Evolutionary conservation across 805 yeast genomes (phyloP), one percentile per base, ranked within the genome.

Genomic region (Blastobotrys mokoenaii): DNA sequence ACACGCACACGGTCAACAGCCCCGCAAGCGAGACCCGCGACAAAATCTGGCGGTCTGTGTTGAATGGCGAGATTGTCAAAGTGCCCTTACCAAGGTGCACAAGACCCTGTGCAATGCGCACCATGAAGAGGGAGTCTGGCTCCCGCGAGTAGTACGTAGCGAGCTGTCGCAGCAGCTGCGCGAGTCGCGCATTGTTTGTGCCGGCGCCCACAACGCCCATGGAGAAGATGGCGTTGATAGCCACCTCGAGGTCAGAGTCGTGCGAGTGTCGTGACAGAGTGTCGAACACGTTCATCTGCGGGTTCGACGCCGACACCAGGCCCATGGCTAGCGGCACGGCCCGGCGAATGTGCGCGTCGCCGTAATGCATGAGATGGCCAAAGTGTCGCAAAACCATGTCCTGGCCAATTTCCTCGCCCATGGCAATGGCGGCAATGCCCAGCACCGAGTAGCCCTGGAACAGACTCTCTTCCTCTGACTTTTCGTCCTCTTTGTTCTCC

Each of bases 121-220:
- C 95, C 74, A 85, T 84, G 67, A 93, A 93, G 56, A 90, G 69
- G 12, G 94, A 82, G 63, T 90, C 94, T 45, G 93, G 81, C 46
- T 90, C 94, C 60, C 89, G 84, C 44, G 84, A 76, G 64, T 93
- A 94, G 65, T 93, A 93, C 45, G 86, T 80, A 1, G 98, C 97
- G 56, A 93, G 74, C 66, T 93, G 97, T 65, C 98, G 79, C 60
- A 93, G 74, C 52, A 93, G 73, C 69, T 93, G 98, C 2, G 97
- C 97, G 52, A 93, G 73, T 69, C 99, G 83, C 6, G 99, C 98
- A 63, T 93, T 93, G 67, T 93, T 90, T 25, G 98, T 93, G 67
- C 99, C 99, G 16, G 97, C 93, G 62, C 98, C 98, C 56, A 90
- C 95, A 51, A 93, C 69, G 45, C 99, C 99, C 97, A 93, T 89